phyloP scores from a whole-genome alignment of 495 filamentous ascomycete species.

The Trichoderma asperelloides region DNA sequence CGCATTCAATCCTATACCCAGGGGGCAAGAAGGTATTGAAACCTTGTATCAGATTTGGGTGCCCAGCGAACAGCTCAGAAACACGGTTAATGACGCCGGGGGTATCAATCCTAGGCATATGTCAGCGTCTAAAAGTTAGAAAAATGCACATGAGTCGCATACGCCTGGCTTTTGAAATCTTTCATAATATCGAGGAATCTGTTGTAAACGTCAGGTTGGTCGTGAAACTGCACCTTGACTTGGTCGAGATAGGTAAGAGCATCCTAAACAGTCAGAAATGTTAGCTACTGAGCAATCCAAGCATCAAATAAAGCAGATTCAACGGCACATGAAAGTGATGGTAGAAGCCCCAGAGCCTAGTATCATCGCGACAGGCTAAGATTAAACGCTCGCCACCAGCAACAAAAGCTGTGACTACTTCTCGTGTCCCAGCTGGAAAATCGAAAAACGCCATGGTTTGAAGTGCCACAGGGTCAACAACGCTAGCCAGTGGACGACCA shows the following conservation, averaged over 20 bases:
- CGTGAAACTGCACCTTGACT: slow-evolving; percentile 95
- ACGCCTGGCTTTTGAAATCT: slow-evolving; percentile 98
- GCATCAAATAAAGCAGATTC: background rate
- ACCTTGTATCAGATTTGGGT: slow-evolving; percentile 93
- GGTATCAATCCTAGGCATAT: slow-evolving; percentile 70
- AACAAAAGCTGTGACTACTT: background rate
- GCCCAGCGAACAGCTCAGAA: slow-evolving; percentile 91
- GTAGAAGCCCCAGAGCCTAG: slow-evolving; percentile 1
- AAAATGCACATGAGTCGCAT: slow-evolving; percentile 26
- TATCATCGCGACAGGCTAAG: background rate
- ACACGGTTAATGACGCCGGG: slow-evolving; percentile 97
- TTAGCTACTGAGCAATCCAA: background rate
- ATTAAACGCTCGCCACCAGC: background rate
- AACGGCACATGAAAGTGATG: slow-evolving; percentile 4
- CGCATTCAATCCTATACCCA: slow-evolving; percentile 95
- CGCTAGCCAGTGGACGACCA: background rate
- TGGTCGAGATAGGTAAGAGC: slow-evolving; percentile 96
- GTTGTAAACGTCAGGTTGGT: slow-evolving; percentile 97
- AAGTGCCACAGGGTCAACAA: background rate
- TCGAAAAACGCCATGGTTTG: background rate
- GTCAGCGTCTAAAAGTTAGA: slow-evolving; percentile 11
- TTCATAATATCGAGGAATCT: slow-evolving; percentile 99
- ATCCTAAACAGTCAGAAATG: slow-evolving; percentile 47
- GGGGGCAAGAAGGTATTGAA: slow-evolving; percentile 99
- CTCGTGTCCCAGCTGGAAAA: background rate